Conservation (phyloP, 176 grass and related monocot species). For the Zoysia pacifica region DNA sequence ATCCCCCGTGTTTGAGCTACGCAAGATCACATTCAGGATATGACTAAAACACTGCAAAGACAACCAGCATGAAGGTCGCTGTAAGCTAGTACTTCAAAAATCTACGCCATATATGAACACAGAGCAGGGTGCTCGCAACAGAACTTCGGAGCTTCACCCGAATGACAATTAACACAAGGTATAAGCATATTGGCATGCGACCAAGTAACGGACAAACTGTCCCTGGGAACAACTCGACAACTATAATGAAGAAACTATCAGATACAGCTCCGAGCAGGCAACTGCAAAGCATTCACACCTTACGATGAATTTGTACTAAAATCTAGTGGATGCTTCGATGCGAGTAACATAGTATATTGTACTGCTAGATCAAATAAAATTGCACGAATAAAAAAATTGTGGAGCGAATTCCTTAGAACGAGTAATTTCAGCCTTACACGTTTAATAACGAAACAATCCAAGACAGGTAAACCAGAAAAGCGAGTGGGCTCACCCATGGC, state of each 20-base stretch:
- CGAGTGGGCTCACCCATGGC: slow-evolving; percentile 47
- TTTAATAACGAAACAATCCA: background rate
- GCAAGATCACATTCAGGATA: background rate
- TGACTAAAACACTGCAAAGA: background rate
- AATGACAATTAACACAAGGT: background rate
- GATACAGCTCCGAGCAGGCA: background rate
- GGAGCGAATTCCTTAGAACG: background rate
- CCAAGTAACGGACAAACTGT: background rate
- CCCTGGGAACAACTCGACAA: background rate
- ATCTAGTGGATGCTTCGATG: too few species aligned
- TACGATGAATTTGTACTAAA: background rate
- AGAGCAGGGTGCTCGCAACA: background rate
- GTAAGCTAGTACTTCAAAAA: background rate
- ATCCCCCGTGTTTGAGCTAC: background rate
- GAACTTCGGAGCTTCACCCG: background rate
- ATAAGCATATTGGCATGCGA: background rate
- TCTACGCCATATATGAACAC: background rate
- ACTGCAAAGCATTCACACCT: background rate
- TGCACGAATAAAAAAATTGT: background rate
- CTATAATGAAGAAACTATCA: background rate
- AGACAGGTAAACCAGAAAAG: background rate
- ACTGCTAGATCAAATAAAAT: background rate
- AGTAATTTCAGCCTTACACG: background rate
- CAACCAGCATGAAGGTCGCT: background rate
- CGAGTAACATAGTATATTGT: background rate